Evolutionary conservation across 1,284 basidiomycete genomes (phyloP).

Genomic region (Peniophora sp.): DNA sequence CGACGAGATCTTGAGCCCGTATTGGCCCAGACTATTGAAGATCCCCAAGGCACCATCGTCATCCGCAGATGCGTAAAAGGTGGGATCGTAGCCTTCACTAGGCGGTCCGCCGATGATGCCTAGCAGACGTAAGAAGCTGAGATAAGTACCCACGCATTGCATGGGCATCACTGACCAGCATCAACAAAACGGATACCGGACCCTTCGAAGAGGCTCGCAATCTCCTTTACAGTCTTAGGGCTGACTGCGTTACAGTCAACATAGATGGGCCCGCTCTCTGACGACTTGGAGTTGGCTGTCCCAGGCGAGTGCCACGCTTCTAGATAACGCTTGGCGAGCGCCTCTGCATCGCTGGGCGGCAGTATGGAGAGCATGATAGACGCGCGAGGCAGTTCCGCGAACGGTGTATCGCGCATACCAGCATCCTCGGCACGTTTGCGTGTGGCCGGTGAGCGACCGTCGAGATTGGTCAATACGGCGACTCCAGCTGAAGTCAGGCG

Average conservation of each 20-base stretch:
- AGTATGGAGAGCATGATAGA: conserved; percentile 49
- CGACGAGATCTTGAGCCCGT: conserved; percentile 38
- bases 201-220: conserved; percentile 35
- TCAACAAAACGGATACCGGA: conserved; percentile 41
- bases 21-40: conserved; percentile 32
- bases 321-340: conserved; percentile 37
- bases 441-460: conserved; percentile 41
- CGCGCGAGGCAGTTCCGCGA: conserved; percentile 34
- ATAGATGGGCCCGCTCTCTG: conserved; percentile 25
- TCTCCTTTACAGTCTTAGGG: conserved; percentile 39
- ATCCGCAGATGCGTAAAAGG: conserved; percentile 44
- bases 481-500: conserved; percentile 33
- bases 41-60: conserved; percentile 30
- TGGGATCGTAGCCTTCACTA: conserved; percentile 37
- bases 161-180: conserved; percentile 21
- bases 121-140: too few species aligned
- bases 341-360: conserved; percentile 44
- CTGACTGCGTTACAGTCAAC: conserved; percentile 57
- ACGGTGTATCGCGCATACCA: conserved; percentile 41
- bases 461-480: conserved; percentile 42
- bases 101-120: conserved; percentile 50
- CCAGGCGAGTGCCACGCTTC: conserved; percentile 14
- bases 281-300: conserved; percentile 7
- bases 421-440: conserved; percentile 39
- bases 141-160: too few species aligned